Conservation (phyloP, 768 basidiomycete species). For the Mycena floridula region DNA sequence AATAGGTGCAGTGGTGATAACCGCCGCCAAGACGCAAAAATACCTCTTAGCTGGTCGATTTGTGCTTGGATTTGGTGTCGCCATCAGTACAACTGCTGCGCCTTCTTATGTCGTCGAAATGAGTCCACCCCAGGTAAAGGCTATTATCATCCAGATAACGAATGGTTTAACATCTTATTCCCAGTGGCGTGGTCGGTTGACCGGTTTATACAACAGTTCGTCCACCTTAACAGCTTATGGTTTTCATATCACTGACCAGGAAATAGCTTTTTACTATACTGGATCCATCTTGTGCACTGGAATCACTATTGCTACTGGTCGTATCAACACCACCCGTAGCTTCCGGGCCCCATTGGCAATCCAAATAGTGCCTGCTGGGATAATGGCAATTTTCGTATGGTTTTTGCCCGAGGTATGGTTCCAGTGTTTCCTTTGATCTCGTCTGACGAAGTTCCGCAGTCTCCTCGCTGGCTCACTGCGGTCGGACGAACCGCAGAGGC, state of each 20-base stretch:
- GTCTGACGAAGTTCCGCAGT: slow-evolving; percentile 17
- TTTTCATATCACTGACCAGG: neutral
- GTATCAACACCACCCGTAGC: slow-evolving; percentile 25
- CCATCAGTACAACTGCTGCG: slow-evolving; percentile 36
- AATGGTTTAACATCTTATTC: no score
- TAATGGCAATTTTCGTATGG: slow-evolving; percentile 22
- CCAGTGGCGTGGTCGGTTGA: slow-evolving; percentile 44
- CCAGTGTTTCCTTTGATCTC: neutral
- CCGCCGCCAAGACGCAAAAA: slow-evolving; percentile 32
- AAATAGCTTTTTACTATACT: slow-evolving; percentile 37
- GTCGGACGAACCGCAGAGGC: slow-evolving; percentile 45
- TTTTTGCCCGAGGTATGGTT: slow-evolving; percentile 23
- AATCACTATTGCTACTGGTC: slow-evolving; percentile 36
- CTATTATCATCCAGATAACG: no score
- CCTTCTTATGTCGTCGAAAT: slow-evolving; percentile 52
- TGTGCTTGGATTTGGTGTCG: slow-evolving; percentile 48
- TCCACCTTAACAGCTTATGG: neutral
- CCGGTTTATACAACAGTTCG: slow-evolving; percentile 30
- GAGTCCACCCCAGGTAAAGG: slow-evolving; percentile 43
- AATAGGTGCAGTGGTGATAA: slow-evolving; percentile 40
- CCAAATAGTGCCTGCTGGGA: slow-evolving; percentile 39
- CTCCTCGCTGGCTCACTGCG: slow-evolving; percentile 49
- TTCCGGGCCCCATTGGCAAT: slow-evolving; percentile 50
- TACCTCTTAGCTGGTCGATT: slow-evolving; percentile 50
- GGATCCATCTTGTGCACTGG: slow-evolving; percentile 40